Conservation (phyloP, 805 yeast species). For the Saccharomycopsis olivae region DNA sequence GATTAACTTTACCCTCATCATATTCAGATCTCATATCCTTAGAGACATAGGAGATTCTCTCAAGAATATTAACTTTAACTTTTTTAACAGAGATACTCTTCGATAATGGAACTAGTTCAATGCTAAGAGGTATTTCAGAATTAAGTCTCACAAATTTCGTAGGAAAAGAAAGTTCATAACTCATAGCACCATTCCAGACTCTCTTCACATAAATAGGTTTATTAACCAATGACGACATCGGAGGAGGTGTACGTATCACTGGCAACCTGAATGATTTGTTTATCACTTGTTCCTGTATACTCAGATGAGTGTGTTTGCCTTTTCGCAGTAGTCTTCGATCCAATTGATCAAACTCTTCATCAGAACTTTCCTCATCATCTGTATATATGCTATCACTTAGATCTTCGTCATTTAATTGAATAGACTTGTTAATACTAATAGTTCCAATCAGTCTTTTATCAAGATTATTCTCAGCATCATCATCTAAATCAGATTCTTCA, state of each 20-base stretch:
- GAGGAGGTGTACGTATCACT: conserved; percentile 31
- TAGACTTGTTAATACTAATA: neutral
- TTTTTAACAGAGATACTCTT: conserved; percentile 54
- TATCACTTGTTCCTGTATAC: conserved; percentile 7
- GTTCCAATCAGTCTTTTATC: neutral
- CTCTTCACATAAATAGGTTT: conserved; percentile 71
- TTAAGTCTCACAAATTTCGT: conserved; percentile 58
- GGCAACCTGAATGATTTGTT: conserved; percentile 17
- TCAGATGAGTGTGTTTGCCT: neutral
- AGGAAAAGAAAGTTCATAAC: conserved; percentile 64
- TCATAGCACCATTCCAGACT: conserved; percentile 61
- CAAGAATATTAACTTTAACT: conserved; percentile 54
- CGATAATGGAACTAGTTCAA: conserved; percentile 56
- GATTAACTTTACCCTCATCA: conserved; percentile 33
- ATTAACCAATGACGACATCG: conserved; percentile 32
- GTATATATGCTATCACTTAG: too few relatives aligned
- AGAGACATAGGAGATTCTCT: conserved; percentile 53
- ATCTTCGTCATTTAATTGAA: neutral
- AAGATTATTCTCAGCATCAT: neutral
- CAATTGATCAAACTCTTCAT: neutral
- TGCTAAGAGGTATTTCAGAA: conserved; percentile 45
- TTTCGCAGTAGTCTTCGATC: neutral
- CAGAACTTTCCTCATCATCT: neutral
- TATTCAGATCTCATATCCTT: conserved; percentile 41
- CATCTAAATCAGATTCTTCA: conserved; percentile 1